Base-by-base conservation (phyloP, 306 rosid genomes). In the Dalbergia oliveri region DNA sequence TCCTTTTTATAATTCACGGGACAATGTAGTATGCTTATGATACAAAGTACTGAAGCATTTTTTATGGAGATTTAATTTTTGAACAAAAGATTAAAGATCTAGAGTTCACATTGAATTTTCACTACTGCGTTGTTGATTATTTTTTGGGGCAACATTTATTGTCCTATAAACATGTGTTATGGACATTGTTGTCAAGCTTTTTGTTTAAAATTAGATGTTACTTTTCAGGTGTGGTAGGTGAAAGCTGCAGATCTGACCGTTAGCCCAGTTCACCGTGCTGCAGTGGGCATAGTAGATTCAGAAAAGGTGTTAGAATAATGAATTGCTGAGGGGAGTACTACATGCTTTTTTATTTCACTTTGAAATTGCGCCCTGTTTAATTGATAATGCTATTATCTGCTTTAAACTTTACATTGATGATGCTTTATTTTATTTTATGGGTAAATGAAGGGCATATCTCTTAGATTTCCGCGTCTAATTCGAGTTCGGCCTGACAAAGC, bases 181-280 rank as follows among this genome's bases (percentile, higher is more conserved):
- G 63, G 45, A 65, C 68, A 6, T 11, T 31, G 35, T 58, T 8
- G 16, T 47, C 58, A 5, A 45, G 21, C 37, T 12, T 54, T 63
- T 67, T 72, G 33, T 56, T 37, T 71, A 50, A 21, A 75, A 53
- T 21, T 50, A 31, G 66, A 6, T 53, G 26, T 49, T 53, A 37
- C 60, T 35, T 83, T 83, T 72, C 79, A 95, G 99, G 98, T 95
- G 78, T 93, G 99, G 98, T 97, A 90, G 86, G 98, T 95, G 75
- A 95, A 90, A 86, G 98, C 98, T 58, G 99, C 99, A 47, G 99
- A 95, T 73, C 82, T 95, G 89, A 93, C 98, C 65, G 87, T 95
- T 84, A 95, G 96, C 81, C 98, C 99, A 18, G 94, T 95, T 87
- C 79, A 95, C 79, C 94, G 88, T 56, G 99, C 99, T 74, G 99